Conservation (phyloP, 2,329 filamentous ascomycete species). For the Alternaria sp. region DNA sequence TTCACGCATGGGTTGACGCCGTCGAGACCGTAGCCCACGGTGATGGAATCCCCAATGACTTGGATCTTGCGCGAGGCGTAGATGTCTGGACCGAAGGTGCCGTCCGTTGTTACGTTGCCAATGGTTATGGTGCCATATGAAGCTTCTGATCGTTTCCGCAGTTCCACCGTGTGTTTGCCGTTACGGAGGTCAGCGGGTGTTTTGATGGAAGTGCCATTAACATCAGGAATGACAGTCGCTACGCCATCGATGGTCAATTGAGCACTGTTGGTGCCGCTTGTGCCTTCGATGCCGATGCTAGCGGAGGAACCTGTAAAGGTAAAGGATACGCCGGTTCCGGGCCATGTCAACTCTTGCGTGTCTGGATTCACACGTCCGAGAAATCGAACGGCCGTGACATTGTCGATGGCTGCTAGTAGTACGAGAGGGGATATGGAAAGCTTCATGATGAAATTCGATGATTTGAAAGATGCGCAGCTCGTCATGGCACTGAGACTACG, state of each 20-base stretch:
- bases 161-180: slow-evolving; percentile 47
- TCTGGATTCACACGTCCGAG: slow-evolving; percentile 53
- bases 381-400: slow-evolving; percentile 12
- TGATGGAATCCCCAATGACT: slow-evolving; percentile 56
- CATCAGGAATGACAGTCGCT: slow-evolving; percentile 30
- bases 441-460: background rate
- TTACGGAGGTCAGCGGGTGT: slow-evolving; percentile 38
- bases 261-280: slow-evolving; percentile 44
- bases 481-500: background rate
- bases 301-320: slow-evolving; percentile 51
- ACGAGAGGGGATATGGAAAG: background rate
- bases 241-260: slow-evolving; percentile 45
- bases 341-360: slow-evolving; percentile 55
- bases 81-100: slow-evolving; percentile 26
- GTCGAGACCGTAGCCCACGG: slow-evolving; percentile 54
- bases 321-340: slow-evolving; percentile 52
- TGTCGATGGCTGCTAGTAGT: slow-evolving; percentile 1
- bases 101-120: slow-evolving; percentile 34
- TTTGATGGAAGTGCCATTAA: slow-evolving; percentile 38
- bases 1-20: slow-evolving; percentile 51
- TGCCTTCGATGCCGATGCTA: slow-evolving; percentile 40
- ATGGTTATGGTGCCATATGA: slow-evolving; percentile 44
- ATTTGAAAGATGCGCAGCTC: background rate
- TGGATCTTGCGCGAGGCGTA: slow-evolving; percentile 49
- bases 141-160: slow-evolving; percentile 51